Percentiles rank a stretch among this genome's conserved stretches.
phyloP scores from a whole-genome alignment of 2,329 filamentous ascomycete species.

The Trichoderma endophyticum region DNA sequence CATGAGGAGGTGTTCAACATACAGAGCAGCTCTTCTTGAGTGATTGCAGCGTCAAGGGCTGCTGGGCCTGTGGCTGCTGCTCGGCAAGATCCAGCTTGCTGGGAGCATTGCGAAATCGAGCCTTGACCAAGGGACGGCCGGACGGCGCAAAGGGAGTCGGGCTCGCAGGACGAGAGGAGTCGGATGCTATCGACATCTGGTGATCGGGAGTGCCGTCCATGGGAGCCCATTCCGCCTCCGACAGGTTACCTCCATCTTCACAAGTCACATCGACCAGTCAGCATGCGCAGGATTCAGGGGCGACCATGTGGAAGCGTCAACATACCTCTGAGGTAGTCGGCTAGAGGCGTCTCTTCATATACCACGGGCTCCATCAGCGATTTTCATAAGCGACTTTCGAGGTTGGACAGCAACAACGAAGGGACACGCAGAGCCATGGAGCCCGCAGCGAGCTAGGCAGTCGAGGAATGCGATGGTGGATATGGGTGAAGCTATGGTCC shows the following conservation, averaged over 20 bases:
- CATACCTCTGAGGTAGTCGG: constrained; percentile 82
- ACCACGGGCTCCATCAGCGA: constrained; percentile 74
- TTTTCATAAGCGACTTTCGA: constrained; percentile 23
- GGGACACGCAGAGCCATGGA: constrained; percentile 32
- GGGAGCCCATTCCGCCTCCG: constrained; percentile 46
- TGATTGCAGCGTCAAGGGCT: constrained; percentile 39
- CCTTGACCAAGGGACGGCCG: constrained; percentile 52
- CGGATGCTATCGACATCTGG: constrained; percentile 29
- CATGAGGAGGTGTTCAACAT: constrained; percentile 26
- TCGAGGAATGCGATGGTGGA: not conserved
- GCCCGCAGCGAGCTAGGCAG: constrained; percentile 14
- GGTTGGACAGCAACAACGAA: constrained; percentile 28
- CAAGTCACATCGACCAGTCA: not conserved
- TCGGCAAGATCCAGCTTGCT: constrained; percentile 21
- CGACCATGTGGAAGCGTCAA: not conserved
- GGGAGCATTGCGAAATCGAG: constrained; percentile 48
- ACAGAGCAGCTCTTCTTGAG: constrained; percentile 53
- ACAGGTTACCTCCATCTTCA: constrained; percentile 49
- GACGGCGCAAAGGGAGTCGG: constrained; percentile 54
- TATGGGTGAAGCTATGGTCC: not conserved
- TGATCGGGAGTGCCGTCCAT: constrained; percentile 34
- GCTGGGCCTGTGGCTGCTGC: not conserved
- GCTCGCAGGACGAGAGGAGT: constrained; percentile 46
- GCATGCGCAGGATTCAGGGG: constrained; percentile 9
- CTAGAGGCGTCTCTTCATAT: constrained; percentile 82